phyloP scores from a whole-genome alignment of 257 asterid species.

The Salvia splendens region DNA sequence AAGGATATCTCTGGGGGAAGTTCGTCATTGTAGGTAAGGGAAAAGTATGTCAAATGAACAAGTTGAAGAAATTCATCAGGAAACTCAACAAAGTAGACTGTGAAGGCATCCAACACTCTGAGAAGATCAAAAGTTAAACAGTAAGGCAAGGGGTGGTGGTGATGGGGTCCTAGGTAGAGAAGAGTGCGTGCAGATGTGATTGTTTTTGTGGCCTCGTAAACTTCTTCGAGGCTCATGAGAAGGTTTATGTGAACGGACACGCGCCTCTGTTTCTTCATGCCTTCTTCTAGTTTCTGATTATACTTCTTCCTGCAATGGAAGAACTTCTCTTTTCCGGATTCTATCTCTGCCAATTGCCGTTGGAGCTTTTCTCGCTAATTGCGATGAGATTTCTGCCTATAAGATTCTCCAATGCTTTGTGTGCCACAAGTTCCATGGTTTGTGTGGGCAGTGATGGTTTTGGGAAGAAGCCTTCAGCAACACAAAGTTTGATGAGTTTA shows the following conservation, averaged over 20 bases:
- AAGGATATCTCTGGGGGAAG: constrained; percentile 11
- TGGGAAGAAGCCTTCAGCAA: no score
- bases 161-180: constrained; percentile 33
- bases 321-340: background rate
- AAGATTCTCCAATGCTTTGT: background rate
- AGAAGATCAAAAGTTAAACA: constrained; percentile 31
- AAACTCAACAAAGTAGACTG: constrained; percentile 35
- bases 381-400: background rate
- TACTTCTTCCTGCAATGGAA: background rate
- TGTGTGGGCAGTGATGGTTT: background rate
- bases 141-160: constrained; percentile 31
- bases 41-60: constrained; percentile 35
- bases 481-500: no score
- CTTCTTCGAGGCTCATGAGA: constrained; percentile 30
- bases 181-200: constrained; percentile 25
- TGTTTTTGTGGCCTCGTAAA: constrained; percentile 11
- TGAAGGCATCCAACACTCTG: constrained; percentile 39
- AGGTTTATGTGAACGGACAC: constrained; percentile 33
- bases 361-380: background rate
- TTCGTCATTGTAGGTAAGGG: constrained; percentile 32
- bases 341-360: background rate
- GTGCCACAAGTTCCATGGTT: constrained; percentile 20
- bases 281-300: background rate
- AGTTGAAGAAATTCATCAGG: constrained; percentile 28
- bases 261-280: background rate